These are phyloP conservation scores for Marasmius sp. DNA, from an alignment of 1,284 basidiomycete species.

Conservation along the genomic window DNA sequence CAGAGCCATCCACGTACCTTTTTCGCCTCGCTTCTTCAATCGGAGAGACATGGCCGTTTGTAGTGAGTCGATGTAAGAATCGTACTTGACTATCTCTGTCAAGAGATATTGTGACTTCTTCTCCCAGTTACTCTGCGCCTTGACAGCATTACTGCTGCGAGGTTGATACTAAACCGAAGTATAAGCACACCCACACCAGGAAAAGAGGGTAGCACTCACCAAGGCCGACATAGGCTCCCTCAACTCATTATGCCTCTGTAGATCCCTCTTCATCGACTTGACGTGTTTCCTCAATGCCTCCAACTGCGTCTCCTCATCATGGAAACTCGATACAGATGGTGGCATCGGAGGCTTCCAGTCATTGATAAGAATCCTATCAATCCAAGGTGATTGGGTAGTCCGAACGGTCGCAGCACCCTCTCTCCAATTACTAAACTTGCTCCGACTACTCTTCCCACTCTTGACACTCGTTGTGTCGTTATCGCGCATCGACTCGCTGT, in stretches of 20 bases:
- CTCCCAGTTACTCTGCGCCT: conserved; percentile 90
- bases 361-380: conserved; percentile 80
- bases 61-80: conserved; percentile 91
- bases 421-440: conserved; percentile 62
- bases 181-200: conserved; percentile 7
- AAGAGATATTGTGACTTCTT: conserved; percentile 86
- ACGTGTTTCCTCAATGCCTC: conserved; percentile 85
- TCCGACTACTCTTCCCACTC: conserved; percentile 66
- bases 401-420: conserved; percentile 65
- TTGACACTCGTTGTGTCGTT: conserved; percentile 61
- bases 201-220: conserved; percentile 51
- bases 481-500: conserved; percentile 52
- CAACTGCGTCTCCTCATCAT: conserved; percentile 90
- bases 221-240: conserved; percentile 81
- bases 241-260: conserved; percentile 82
- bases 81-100: conserved; percentile 93
- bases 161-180: conserved; percentile 65
- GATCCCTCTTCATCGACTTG: conserved; percentile 71
- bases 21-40: conserved; percentile 84
- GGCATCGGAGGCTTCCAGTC: conserved; percentile 94
- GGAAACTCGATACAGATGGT: conserved; percentile 79
- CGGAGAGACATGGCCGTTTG: conserved; percentile 78
- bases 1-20: conserved; percentile 36
- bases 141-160: conserved; percentile 71
- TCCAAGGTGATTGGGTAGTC: conserved; percentile 63